Conservation (phyloP, 371 early-diverging fungal genomes). For the Mortierella sp. region DNA sequence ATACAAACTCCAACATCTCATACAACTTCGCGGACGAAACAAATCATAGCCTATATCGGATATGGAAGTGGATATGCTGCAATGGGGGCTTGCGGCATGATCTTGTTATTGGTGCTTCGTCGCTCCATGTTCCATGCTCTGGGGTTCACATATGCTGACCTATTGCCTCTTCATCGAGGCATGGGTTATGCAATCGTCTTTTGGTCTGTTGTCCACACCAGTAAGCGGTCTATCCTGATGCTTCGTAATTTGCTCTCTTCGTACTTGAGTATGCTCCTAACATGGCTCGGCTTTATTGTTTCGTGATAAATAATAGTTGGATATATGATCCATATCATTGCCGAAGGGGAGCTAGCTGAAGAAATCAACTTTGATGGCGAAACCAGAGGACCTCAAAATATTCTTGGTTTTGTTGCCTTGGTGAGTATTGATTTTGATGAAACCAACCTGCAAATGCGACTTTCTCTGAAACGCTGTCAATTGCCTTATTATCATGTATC, state of each 20-base stretch:
- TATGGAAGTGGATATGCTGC: slow-evolving; percentile 40
- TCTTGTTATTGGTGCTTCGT: slow-evolving; percentile 34
- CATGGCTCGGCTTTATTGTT: too few relatives aligned
- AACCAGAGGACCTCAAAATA: slow-evolving; percentile 40
- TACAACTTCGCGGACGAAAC: too few relatives aligned
- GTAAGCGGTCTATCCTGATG: too few relatives aligned
- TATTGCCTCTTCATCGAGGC: slow-evolving; percentile 42
- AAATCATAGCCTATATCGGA: slow-evolving; percentile 33
- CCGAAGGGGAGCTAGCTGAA: slow-evolving; percentile 20
- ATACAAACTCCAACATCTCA: background rate
- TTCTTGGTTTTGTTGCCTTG: slow-evolving; percentile 31
- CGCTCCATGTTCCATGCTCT: slow-evolving; percentile 48
- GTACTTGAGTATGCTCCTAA: too few relatives aligned
- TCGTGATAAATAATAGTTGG: background rate
- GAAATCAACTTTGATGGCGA: slow-evolving; percentile 43
- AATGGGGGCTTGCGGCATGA: slow-evolving; percentile 34
- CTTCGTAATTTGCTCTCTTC: too few relatives aligned
- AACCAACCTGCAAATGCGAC: too few relatives aligned
- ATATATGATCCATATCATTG: slow-evolving; percentile 33
- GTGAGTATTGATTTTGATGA: slow-evolving; percentile 23
- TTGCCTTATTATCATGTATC: too few relatives aligned
- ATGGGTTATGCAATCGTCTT: slow-evolving; percentile 29
- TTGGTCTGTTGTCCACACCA: slow-evolving; percentile 33
- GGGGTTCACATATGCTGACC: slow-evolving; percentile 41
- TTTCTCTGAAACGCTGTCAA: too few relatives aligned